Base-by-base conservation (phyloP, 2,329 filamentous ascomycete genomes). In the Epichloe aotearoae region DNA sequence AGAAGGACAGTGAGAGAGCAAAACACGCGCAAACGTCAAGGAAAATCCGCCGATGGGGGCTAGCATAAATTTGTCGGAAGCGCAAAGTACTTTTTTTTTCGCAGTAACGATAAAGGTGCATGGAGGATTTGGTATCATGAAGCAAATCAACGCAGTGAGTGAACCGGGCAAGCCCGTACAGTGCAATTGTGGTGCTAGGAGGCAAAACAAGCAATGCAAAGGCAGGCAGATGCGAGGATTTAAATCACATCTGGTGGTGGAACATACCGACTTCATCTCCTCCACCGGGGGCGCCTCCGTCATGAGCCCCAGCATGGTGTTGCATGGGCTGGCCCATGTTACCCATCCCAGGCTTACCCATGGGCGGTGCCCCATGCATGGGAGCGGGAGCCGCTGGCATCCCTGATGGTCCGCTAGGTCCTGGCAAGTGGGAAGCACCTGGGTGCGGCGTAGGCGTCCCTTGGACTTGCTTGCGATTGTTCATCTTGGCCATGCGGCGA, bases 221-320 rank as follows among this genome's bases (percentile, higher is more conserved):
- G 60, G 64, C 68, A 69, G 72, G 72, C 67, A 71, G 56, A 64
- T 63, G 64, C 58, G 57, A 61, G 53, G 50, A 46, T 55, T 58
- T 17, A 33, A 62, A 62, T 88, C 82, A 93, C 83, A 93, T 88
- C 44, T 53, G 48, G 76, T 89, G 86, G 78, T 88, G 84, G 77
- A 90, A 95, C 89, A 94, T 95, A 95, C 89, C 89, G 83, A 89
- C 89, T 80, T 93, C 88, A 64, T 90, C 86, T 67, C 76, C 77
- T 70, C 79, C 81, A 69, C 79, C 77, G 65, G 80, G 79, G 61
- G 75, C 75, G 65, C 73, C 76, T 64, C 80, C 83, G 65, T 67
- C 65, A 54, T 67, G 65, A 53, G 56, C 58, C 55, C 65, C 63
- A 47, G 64, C 58, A 56, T 68, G 65, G 56, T 88, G 89, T 69